Evolutionary conservation across 495 filamentous ascomycete genomes (phyloP).

Genomic region (Eremomyces bilateralis): DNA sequence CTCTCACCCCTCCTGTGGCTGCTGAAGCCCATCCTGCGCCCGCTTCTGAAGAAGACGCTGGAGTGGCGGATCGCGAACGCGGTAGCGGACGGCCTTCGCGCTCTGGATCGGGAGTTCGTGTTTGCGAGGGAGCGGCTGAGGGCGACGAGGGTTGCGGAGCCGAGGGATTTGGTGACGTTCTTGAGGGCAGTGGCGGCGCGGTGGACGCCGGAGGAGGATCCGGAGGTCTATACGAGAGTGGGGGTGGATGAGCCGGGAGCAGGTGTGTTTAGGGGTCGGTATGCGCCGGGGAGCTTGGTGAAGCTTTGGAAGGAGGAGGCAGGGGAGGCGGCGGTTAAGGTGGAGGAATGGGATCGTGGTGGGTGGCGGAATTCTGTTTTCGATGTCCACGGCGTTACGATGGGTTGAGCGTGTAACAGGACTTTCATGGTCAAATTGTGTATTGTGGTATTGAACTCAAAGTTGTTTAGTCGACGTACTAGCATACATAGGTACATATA

Average conservation of each 20-base stretch:
- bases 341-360: constrained; percentile 39
- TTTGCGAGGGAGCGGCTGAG: constrained; percentile 72
- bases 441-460: too few species aligned
- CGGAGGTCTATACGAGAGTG: constrained; percentile 49
- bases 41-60: constrained; percentile 53
- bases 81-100: constrained; percentile 44
- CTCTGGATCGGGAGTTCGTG: constrained; percentile 63
- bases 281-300: constrained; percentile 71
- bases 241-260: constrained; percentile 38
- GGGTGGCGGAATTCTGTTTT: constrained; percentile 83
- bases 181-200: constrained; percentile 59
- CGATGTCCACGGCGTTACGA: constrained; percentile 39
- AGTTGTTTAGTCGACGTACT: too few species aligned
- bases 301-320: constrained; percentile 75
- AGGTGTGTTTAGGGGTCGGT: constrained; percentile 62
- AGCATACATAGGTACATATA: too few species aligned
- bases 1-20: constrained; percentile 63
- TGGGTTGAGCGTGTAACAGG: too few species aligned
- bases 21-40: constrained; percentile 64
- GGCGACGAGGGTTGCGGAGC: constrained; percentile 63
- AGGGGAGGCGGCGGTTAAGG: constrained; percentile 34
- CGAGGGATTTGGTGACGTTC: constrained; percentile 59
- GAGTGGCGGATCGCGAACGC: constrained; percentile 55
- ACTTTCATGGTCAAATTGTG: too few species aligned
- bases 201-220: constrained; percentile 42